Conservation (phyloP, 441 rosid species). For the Populus tomentosa region DNA sequence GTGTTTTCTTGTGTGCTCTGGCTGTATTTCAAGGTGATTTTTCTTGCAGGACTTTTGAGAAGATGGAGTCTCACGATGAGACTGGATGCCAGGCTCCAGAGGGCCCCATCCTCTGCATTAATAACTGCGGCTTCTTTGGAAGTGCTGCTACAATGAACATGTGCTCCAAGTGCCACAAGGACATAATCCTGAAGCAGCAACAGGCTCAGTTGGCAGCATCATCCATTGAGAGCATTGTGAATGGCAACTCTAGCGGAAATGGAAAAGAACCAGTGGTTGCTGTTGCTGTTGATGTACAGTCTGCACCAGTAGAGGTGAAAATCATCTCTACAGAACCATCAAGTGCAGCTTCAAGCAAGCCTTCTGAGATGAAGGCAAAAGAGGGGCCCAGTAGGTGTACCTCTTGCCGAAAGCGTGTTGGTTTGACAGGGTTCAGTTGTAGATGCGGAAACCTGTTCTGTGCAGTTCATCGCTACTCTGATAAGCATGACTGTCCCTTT, state of each 20-base stretch:
- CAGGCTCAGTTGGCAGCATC: slow-evolving; percentile 37
- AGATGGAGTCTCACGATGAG: slow-evolving; percentile 46
- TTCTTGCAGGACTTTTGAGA: slow-evolving; percentile 20
- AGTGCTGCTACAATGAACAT: slow-evolving; percentile 39
- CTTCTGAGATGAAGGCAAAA: slow-evolving; percentile 2
- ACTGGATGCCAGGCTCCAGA: slow-evolving; percentile 40
- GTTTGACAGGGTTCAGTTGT: slow-evolving; percentile 55
- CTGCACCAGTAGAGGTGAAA: slow-evolving; percentile 3
- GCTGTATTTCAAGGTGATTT: slow-evolving; percentile 4
- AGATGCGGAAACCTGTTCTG: slow-evolving; percentile 57
- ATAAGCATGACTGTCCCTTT: slow-evolving; percentile 49
- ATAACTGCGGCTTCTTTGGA: slow-evolving; percentile 27
- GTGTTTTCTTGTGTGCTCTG: background rate
- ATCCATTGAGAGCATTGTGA: slow-evolving; percentile 35
- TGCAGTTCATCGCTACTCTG: slow-evolving; percentile 58
- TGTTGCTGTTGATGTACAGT: slow-evolving; percentile 10
- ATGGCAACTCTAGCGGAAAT: slow-evolving; percentile 23
- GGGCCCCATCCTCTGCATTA: slow-evolving; percentile 1
- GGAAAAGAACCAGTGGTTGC: background rate
- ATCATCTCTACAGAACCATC: background rate
- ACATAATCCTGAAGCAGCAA: slow-evolving; percentile 30
- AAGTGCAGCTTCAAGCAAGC: background rate
- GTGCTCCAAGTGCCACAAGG: slow-evolving; percentile 46
- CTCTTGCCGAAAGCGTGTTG: slow-evolving; percentile 43
- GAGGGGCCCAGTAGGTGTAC: slow-evolving; percentile 42